Base-by-base conservation (phyloP, 2,329 filamentous ascomycete species). In the Grosmannia huntii region DNA sequence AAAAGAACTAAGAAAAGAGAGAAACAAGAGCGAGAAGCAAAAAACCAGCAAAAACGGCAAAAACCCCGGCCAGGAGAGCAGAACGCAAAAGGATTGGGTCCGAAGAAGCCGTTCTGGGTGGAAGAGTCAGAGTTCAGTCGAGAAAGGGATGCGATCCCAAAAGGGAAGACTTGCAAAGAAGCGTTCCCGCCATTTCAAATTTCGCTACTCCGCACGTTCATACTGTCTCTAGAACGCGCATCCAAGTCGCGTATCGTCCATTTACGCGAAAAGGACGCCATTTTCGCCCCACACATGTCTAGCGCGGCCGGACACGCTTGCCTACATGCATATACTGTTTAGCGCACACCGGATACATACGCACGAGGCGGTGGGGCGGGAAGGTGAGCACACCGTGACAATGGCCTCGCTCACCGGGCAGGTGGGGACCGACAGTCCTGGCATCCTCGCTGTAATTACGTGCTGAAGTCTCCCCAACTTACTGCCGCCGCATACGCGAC, bases 181-280 rank as follows among this genome's bases (percentile, higher is more conserved):
- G 23, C 57, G 38, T 33, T 16, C 41, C 55, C 57, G 50, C 25
- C 53, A 48, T 44, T 53, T 53, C 56, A 41, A 52, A 53, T 57
- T 58, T 53, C 50, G 41, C 16, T n/a, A n/a, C n/a, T n/a, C 41
- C 4, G 14, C n/a, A n/a, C n/a, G 19, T 14, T 41, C 25, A 46
- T 23, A 27, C 53, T 55, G 53, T 28, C 53, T 58, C 41, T 36
- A n/a, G 27, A 25, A 54, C 59, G 57, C 57, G 16, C 38, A 21
- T 53, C 61, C 59, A 57, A 56, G 61, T 60, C 44, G 21, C 36
- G 31, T 27, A 55, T 53, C 28, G 50, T 49, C 60, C 51, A 60
- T 61, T 61, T 57, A 62, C 61, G 60, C 60, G 60, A 56, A 59
- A 58, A 31, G 33, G 41, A 36, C 10, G 27, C 33, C 46, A 49